phyloP scores from a whole-genome alignment of 306 rosid genomes.

The Vigna radiata region DNA sequence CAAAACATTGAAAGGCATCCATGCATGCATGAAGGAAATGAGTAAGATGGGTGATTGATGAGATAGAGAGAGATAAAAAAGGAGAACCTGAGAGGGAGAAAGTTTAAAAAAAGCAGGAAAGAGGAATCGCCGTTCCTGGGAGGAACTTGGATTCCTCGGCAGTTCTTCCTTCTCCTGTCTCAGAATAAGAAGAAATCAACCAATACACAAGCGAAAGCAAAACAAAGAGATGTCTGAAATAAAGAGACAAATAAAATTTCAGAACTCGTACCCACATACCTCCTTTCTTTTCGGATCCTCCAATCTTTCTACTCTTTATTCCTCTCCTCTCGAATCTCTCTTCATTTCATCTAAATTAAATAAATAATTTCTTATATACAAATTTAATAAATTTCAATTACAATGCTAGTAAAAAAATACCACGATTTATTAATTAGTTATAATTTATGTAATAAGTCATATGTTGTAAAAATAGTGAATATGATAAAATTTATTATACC shows the following conservation, averaged over 20 bases:
- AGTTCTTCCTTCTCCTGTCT: conserved; percentile 9
- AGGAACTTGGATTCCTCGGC: conserved; percentile 66
- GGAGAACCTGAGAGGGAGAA: neutral
- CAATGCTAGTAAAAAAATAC: too few species aligned
- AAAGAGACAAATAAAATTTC: conserved; percentile 7
- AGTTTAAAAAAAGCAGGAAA: neutral
- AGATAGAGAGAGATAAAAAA: neutral
- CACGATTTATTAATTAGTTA: too few species aligned
- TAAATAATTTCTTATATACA: neutral
- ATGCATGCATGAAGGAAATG: conserved; percentile 20
- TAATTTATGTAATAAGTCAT: too few species aligned
- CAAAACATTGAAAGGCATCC: neutral
- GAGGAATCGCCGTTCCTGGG: conserved; percentile 44
- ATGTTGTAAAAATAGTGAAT: too few species aligned
- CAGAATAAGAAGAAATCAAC: conserved; percentile 2
- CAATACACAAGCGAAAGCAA: neutral
- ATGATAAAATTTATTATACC: too few species aligned
- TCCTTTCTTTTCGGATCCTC: conserved; percentile 57
- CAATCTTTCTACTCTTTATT: conserved; percentile 1
- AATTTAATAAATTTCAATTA: too few species aligned
- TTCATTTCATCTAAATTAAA: neutral
- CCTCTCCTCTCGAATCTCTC: conserved; percentile 37
- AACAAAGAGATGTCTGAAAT: neutral
- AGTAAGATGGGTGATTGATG: too few species aligned
- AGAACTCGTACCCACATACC: neutral